These are phyloP conservation scores for Clavispora phyllophila DNA, from an alignment of 805 yeast genomes.

Conservation along the genomic window DNA sequence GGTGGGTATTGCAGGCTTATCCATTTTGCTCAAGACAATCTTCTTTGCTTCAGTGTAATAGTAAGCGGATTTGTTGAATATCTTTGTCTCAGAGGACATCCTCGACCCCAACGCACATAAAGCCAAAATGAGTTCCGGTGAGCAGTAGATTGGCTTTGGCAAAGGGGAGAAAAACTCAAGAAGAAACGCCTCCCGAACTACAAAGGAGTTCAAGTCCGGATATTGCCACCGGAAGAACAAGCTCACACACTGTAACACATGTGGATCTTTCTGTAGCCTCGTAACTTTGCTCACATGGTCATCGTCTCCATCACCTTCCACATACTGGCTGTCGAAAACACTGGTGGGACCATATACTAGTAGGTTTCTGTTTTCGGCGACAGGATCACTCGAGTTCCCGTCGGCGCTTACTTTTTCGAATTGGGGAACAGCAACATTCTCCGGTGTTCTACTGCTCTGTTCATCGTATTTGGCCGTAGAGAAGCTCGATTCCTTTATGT, in stretches of 20 bases:
- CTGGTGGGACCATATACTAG: constrained; percentile 1
- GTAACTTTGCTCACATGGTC: background rate
- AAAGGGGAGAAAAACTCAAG: constrained; percentile 1
- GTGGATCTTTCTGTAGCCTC: background rate
- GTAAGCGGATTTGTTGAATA: background rate
- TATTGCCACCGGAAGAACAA: constrained; percentile 3
- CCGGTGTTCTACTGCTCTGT: too few species aligned
- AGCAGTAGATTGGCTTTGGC: constrained; percentile 1
- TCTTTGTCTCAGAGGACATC: background rate
- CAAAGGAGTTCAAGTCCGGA: constrained; percentile 2
- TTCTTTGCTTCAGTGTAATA: constrained; percentile 1
- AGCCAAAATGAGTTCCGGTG: constrained; percentile 1
- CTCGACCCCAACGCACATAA: constrained; percentile 3
- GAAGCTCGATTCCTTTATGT: too few species aligned
- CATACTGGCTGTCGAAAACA: constrained; percentile 1
- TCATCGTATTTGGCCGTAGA: too few species aligned
- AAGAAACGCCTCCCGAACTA: constrained; percentile 2
- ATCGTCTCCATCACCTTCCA: background rate
- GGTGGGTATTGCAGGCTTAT: background rate
- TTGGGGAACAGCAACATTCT: too few species aligned
- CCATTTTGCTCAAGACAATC: background rate
- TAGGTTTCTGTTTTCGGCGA: background rate
- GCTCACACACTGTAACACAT: background rate
- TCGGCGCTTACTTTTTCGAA: too few species aligned
- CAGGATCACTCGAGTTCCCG: background rate